phyloP scores from a whole-genome alignment of 768 basidiomycete species.

The Kwoniella sp. region DNA sequence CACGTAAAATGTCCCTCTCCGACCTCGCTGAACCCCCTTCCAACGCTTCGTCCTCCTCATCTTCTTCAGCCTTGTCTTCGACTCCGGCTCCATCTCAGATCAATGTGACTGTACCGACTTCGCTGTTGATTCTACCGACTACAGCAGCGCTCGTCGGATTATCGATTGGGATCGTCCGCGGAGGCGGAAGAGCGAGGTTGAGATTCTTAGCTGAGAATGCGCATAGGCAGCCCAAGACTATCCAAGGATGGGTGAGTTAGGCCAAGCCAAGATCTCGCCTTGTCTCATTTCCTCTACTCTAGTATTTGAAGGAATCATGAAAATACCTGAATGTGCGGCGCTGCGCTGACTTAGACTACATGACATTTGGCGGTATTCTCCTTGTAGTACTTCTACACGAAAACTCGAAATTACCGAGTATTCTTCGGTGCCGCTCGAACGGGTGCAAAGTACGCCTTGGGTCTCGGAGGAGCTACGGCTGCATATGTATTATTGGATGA shows the following conservation, averaged over 20 bases:
- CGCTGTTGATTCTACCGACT: slow-evolving; percentile 46
- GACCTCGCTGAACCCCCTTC: slow-evolving; percentile 16
- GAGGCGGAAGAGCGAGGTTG: slow-evolving; percentile 48
- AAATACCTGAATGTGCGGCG: too few species aligned
- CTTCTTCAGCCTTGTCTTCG: slow-evolving; percentile 2
- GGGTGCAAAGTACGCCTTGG: slow-evolving; percentile 46
- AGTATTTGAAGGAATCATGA: too few species aligned
- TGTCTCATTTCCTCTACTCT: too few species aligned
- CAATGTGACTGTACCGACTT: slow-evolving; percentile 39
- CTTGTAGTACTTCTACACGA: slow-evolving; percentile 54
- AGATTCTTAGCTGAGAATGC: slow-evolving; percentile 55
- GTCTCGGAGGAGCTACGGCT: slow-evolving; percentile 45
- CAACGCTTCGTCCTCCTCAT: slow-evolving; percentile 10
- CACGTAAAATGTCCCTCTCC: slow-evolving; percentile 17
- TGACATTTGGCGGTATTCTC: not conserved
- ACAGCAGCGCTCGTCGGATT: slow-evolving; percentile 47
- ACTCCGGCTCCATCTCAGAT: slow-evolving; percentile 18
- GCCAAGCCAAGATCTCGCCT: too few species aligned
- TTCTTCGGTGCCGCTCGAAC: slow-evolving; percentile 40
- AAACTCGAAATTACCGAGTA: slow-evolving; percentile 53
- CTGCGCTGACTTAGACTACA: too few species aligned
- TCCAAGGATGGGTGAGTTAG: slow-evolving; percentile 53
- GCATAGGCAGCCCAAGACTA: slow-evolving; percentile 51
- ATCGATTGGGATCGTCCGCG: slow-evolving; percentile 49
- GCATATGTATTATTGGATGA: slow-evolving; percentile 47